Evolutionary conservation across 2,329 filamentous ascomycete genomes (phyloP), one percentile per base, ranked within the genome.

Genomic region (Talaromyces sp.): DNA sequence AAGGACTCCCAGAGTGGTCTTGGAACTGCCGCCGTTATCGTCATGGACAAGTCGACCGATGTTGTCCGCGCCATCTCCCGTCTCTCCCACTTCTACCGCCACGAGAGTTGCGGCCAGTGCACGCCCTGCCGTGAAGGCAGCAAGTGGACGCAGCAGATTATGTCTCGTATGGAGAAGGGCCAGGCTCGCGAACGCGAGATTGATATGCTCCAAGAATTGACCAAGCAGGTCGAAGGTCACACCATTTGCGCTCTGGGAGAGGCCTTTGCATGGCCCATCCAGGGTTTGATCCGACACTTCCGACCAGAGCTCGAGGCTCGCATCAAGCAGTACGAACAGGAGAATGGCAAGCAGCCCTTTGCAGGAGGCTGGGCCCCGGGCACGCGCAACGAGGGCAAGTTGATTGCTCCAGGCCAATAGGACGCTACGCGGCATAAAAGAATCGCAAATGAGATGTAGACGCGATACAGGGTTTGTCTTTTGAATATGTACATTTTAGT

Each of bases 91-190:
- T 99, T 99, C 83, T 99, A 99, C 84, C 90, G 93, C 79, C 95
- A 99, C 82, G 95, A 99, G 83, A 93, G 88, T 68, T 99, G 95
- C 78, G 95, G 95, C 63, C 95, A 99, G 82, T 99, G 95, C 83
- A 99, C 95, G 62, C 95, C 95, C n/a, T 99, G 95, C 85, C 90
- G 95, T 75, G 95, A 99, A 81, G 95, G 95, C 67, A 96, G 90
- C 83, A 97, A 96, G 82, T 99, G 95, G 95, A 97, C 93, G 11
- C 90, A 96, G 79, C 93, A 99, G 83, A 98, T 99, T 78, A 98
- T 99, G 95, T 83, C 90, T 78, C 89, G 95, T 61, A 96, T 99
- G 70, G 92, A 96, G 83, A 90, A 90, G 77, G 95, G 95, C 63
- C 87, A 91, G 78, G 95, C 91, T 63, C 88, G 91, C 65, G 87